phyloP scores from a whole-genome alignment of 148 eudicot genomes.

The Rhododendron vialii region DNA sequence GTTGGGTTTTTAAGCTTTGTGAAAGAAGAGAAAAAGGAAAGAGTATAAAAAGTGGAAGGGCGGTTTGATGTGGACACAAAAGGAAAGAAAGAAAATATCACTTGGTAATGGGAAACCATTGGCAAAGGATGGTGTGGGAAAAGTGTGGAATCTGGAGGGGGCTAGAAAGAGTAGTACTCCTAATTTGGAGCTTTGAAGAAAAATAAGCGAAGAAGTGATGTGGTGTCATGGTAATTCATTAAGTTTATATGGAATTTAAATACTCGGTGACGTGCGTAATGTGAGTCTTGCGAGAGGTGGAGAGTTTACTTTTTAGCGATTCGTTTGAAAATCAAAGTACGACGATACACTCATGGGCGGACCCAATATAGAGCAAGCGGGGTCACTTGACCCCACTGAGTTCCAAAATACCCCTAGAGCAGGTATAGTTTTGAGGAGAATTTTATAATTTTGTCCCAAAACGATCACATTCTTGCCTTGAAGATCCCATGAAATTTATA shows the following conservation, averaged over 20 bases:
- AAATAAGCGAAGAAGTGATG: not conserved
- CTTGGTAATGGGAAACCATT: not conserved
- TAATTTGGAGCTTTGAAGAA: not conserved
- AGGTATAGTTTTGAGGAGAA: too few species aligned
- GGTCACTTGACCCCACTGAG: too few species aligned
- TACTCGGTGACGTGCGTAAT: not conserved
- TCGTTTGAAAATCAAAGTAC: not conserved
- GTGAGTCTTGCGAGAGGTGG: not conserved
- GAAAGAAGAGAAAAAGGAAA: not conserved
- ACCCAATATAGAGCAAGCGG: too few species aligned
- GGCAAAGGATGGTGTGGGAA: not conserved
- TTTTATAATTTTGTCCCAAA: too few species aligned
- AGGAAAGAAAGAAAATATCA: not conserved
- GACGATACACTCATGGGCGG: not conserved
- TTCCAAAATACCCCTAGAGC: too few species aligned
- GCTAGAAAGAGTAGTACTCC: not conserved
- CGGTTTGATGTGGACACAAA: constrained; percentile 10
- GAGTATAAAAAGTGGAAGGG: not conserved
- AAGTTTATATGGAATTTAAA: not conserved
- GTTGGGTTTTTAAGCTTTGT: not conserved
- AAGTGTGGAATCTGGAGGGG: not conserved
- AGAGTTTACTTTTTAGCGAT: not conserved
- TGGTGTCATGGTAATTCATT: not conserved
- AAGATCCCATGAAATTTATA: too few species aligned
- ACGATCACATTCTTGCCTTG: too few species aligned